Base-by-base conservation (phyloP, 2,329 filamentous ascomycete genomes). In the Tolypocladium album region DNA sequence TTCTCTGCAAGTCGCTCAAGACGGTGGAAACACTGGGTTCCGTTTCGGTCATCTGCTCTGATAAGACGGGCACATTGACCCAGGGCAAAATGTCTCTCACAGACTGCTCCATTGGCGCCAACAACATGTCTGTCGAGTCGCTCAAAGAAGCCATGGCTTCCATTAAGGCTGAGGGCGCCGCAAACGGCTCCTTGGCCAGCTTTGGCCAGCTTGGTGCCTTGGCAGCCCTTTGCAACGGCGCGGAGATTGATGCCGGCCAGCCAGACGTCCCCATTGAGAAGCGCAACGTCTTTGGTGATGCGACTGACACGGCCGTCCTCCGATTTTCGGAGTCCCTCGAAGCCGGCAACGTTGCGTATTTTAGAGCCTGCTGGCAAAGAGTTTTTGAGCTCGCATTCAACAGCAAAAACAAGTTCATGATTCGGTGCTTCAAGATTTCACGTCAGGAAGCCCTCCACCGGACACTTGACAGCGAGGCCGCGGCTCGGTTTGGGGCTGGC, bases 351-450 rank as follows among this genome's bases (percentile, higher is more conserved):
- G 83, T 89, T 0, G 72, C 79, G 0, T 80, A 87, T 57, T 74
- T 88, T 6, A 81, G 85, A 9, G 76, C 78, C 17, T 77, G 80
- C 63, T 91, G 87, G 87, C 80, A 81, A 58, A 85, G 82, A 58
- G 79, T 82, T 2, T 91, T 85, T 65, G 84, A 88, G 59, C 76
- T 90, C 36, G 83, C 87, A 0, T 92, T 92, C 71, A 92, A 92
- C 75, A 90, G 87, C 74, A 90, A 90, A 76, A 92, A 91, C 74
- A 92, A 92, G 72, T 92, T 86, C 69, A 92, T 91, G 84, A 82
- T 92, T 59, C 80, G 84, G 40, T 80, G 86, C 0, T 82, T 87
- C 56, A 76, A 76, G 2, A 64, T 80, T 45, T 72, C 71, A 2
- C 68, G 74, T 38, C 68, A 71, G n/a, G 69, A 69, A 58, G 65